These are phyloP conservation scores for Pseudogymnoascus sp. DNA, from an alignment of 2,329 filamentous ascomycete genomes.

Conservation along the genomic window DNA sequence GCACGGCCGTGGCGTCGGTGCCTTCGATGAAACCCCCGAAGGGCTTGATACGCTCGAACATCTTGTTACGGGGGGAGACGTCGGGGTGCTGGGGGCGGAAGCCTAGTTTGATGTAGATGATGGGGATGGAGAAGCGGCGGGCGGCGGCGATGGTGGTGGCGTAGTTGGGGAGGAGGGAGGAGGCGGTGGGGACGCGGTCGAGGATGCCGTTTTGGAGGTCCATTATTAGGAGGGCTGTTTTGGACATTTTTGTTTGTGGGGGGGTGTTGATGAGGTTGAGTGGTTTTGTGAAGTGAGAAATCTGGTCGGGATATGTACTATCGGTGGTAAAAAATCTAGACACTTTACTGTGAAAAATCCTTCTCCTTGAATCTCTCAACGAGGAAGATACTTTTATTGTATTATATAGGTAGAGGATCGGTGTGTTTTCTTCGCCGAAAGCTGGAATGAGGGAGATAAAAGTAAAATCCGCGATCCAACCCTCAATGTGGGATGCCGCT, in stretches of 20 bases:
- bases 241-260: constrained; percentile 3
- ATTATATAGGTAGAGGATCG: background rate
- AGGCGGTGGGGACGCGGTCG: constrained; percentile 17
- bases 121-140: constrained; percentile 16
- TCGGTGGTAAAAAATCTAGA: background rate
- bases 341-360: background rate
- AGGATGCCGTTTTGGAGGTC: constrained; percentile 29
- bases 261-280: background rate
- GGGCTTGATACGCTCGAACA: constrained; percentile 16
- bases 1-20: constrained; percentile 19
- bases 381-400: background rate
- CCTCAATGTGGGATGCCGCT: background rate
- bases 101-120: constrained; percentile 28
- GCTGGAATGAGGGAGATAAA: background rate
- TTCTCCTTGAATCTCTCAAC: background rate
- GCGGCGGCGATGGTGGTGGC: constrained; percentile 21
- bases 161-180: constrained; percentile 20
- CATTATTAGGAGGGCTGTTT: constrained; percentile 29
- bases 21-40: constrained; percentile 23
- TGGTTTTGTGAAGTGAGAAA: background rate
- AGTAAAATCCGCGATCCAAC: background rate
- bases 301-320: background rate
- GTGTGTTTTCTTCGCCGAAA: background rate
- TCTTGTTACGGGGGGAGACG: constrained; percentile 21
- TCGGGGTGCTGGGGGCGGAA: constrained; percentile 30